phyloP scores from a whole-genome alignment of 352 stramenopile species.

The Blastocystis sp. region DNA sequence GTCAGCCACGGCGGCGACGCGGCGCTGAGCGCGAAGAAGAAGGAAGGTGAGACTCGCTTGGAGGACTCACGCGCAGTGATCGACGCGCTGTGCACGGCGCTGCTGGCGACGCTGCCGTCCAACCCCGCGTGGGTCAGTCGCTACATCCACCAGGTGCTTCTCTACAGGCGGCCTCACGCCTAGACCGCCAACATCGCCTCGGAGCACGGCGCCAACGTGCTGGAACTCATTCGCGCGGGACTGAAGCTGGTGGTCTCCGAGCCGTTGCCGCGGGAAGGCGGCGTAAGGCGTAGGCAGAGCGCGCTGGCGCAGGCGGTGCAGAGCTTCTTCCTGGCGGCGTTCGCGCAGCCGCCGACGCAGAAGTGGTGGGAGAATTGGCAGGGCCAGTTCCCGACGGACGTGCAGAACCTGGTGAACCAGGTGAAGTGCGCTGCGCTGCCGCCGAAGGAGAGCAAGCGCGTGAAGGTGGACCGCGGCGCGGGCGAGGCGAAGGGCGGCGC shows the following conservation, averaged over 20 bases:
- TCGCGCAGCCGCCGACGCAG: constrained; percentile 14
- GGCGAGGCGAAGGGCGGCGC: too few relatives aligned
- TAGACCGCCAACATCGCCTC: constrained; percentile 29
- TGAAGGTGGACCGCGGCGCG: background rate
- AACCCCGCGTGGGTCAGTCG: background rate
- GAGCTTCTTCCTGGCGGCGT: constrained; percentile 20
- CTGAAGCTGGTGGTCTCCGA: background rate
- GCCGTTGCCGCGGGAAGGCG: background rate
- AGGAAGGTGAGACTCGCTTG: background rate
- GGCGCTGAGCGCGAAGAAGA: background rate
- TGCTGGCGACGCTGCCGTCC: constrained; percentile 9
- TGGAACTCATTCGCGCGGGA: constrained; percentile 27
- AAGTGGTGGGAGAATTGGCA: constrained; percentile 38
- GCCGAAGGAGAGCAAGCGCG: constrained; percentile 11
- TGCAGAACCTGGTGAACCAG: constrained; percentile 40
- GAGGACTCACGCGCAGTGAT: constrained; percentile 24
- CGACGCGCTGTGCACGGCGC: background rate
- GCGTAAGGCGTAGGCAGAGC: background rate
- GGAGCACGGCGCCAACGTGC: constrained; percentile 30
- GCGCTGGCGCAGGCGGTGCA: background rate
- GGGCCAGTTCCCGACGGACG: background rate
- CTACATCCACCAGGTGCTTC: constrained; percentile 21
- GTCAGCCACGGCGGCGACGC: background rate
- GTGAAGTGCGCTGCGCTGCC: background rate
- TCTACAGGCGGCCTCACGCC: background rate